phyloP scores from a whole-genome alignment of 257 asterid species.

The Anisodus acutangulus region DNA sequence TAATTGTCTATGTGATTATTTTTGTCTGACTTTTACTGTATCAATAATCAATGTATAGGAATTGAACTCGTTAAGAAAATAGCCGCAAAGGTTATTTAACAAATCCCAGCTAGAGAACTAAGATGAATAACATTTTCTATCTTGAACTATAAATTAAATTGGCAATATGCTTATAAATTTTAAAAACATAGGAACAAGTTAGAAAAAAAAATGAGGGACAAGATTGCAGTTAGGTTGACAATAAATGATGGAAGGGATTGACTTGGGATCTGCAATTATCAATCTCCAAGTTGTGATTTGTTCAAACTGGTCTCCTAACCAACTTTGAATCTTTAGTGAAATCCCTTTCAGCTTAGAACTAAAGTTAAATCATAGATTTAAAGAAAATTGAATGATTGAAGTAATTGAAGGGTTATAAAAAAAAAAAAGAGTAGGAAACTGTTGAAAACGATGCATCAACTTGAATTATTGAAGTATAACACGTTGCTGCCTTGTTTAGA shows the following conservation, averaged over 20 bases:
- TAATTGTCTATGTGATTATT: no score
- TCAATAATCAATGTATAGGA: no score
- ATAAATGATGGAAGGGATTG: constrained; percentile 10
- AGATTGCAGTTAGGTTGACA: constrained; percentile 29
- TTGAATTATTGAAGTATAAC: constrained; percentile 12
- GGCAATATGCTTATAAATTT: not conserved
- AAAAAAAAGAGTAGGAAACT: not conserved
- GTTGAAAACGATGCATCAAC: constrained; percentile 36
- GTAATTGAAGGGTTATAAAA: not conserved
- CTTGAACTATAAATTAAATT: not conserved
- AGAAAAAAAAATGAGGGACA: constrained; percentile 4
- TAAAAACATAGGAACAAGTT: not conserved
- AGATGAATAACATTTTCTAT: not conserved
- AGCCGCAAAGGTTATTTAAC: not conserved
- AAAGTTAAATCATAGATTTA: not conserved
- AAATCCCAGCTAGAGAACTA: not conserved
- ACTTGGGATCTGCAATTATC: constrained; percentile 9
- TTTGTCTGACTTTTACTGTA: no score
- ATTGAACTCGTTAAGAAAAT: no score
- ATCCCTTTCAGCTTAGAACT: not conserved
- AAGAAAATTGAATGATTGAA: not conserved
- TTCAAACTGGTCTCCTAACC: constrained; percentile 27
- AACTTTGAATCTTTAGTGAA: constrained; percentile 12
- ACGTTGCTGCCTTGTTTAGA: not conserved
- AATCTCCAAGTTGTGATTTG: constrained; percentile 23